Percentiles rank a stretch among this genome's conserved stretches.
These are phyloP conservation scores for Lachnellula suecica DNA, from an alignment of 2,329 filamentous ascomycete genomes.

Conservation along the genomic window DNA sequence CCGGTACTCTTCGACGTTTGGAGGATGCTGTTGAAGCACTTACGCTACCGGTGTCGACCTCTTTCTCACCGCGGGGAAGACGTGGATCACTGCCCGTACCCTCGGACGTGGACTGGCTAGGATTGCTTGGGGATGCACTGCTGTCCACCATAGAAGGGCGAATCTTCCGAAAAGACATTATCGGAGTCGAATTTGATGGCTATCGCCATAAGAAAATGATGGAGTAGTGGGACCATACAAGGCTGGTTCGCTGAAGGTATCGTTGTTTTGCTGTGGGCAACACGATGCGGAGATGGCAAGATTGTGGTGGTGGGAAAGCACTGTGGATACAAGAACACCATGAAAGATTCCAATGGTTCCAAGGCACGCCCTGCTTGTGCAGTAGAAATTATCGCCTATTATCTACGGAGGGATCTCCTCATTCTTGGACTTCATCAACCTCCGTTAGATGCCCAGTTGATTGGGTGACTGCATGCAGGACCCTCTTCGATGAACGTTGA, in stretches of 20 bases:
- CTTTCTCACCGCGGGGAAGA: slow-evolving; percentile 22
- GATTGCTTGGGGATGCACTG: slow-evolving; percentile 25
- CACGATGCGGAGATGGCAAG: slow-evolving; percentile 4
- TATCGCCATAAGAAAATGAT: not conserved
- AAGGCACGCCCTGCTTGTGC: not conserved
- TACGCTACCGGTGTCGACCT: slow-evolving; percentile 7
- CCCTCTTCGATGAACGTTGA: not conserved
- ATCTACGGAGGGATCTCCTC: slow-evolving; percentile 18
- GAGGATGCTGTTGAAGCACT: slow-evolving; percentile 13
- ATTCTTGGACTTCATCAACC: not conserved
- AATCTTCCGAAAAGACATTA: slow-evolving; percentile 29
- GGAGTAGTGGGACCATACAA: not conserved
- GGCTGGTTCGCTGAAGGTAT: not conserved
- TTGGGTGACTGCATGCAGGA: not conserved
- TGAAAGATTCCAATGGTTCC: slow-evolving; percentile 5
- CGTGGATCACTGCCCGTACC: slow-evolving; percentile 26
- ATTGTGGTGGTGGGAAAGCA: slow-evolving; percentile 13
- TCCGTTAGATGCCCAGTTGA: not conserved
- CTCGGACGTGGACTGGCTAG: slow-evolving; percentile 26
- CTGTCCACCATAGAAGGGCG: slow-evolving; percentile 28
- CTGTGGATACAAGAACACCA: slow-evolving; percentile 11
- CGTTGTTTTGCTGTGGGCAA: slow-evolving; percentile 2
- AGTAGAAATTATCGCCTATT: slow-evolving; percentile 6
- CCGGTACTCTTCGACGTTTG: slow-evolving; percentile 33
- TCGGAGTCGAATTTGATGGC: not conserved